phyloP scores from a whole-genome alignment of 1,284 basidiomycete species.

The Sanghuangporus sanghuang region DNA sequence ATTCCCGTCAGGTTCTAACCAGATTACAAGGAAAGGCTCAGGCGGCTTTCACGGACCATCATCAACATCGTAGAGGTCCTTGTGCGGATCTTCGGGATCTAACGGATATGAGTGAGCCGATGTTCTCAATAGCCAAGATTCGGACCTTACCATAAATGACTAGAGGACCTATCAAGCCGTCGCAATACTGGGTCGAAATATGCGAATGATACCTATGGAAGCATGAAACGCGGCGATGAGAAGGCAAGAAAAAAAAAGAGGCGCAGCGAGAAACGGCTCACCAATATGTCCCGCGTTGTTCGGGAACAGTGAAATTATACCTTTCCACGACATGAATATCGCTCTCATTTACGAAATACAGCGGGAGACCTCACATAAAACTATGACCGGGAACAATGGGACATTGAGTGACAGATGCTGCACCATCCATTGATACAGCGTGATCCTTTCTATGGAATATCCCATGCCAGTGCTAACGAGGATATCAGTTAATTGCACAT shows the following conservation, averaged over 20 bases:
- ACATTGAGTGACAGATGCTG: conserved; percentile 35
- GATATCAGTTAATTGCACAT: conserved; percentile 15
- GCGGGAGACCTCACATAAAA: conserved; percentile 21
- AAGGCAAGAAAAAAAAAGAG: not conserved
- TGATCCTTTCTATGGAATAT: conserved; percentile 28
- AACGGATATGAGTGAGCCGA: not conserved
- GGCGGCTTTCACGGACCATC: conserved; percentile 25
- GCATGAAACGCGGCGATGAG: not conserved
- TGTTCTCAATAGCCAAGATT: not conserved
- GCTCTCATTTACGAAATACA: conserved; percentile 25
- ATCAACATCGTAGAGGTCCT: conserved; percentile 36
- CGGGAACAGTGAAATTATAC: conserved; percentile 25
- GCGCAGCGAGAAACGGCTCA: not conserved
- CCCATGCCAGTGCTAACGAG: conserved; percentile 27
- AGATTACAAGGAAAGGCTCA: not conserved
- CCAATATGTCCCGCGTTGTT: conserved; percentile 29
- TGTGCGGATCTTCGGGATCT: conserved; percentile 36
- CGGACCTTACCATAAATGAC: conserved; percentile 30
- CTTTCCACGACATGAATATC: conserved; percentile 21
- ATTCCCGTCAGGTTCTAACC: not conserved
- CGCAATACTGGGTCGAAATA: conserved; percentile 37
- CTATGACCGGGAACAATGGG: conserved; percentile 26
- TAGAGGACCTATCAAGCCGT: conserved; percentile 32
- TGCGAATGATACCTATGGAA: conserved; percentile 21
- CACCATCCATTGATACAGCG: conserved; percentile 33